These are phyloP conservation scores for Sphaerulina vaccinii DNA, from an alignment of 2,329 filamentous ascomycete species.

Conservation along the genomic window DNA sequence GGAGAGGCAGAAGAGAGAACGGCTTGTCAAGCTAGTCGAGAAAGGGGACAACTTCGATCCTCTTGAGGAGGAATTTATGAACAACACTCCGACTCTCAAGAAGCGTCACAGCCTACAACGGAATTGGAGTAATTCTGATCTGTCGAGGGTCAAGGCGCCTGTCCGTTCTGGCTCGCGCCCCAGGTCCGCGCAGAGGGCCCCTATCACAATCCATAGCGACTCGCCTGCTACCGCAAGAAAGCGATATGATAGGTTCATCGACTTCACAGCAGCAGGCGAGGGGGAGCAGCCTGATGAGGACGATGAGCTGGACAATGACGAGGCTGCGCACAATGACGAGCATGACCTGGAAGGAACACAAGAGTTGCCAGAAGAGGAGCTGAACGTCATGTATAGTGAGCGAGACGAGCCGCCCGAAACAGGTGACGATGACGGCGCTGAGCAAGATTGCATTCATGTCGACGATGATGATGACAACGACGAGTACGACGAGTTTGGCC, in stretches of 20 bases:
- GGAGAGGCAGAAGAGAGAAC: slow-evolving; percentile 23
- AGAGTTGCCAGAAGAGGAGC: slow-evolving; percentile 12
- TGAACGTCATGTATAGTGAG: slow-evolving; percentile 16
- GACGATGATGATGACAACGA: slow-evolving; percentile 33
- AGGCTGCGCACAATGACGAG: too few relatives aligned
- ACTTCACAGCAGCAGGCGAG: slow-evolving; percentile 6
- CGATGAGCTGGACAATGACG: too few relatives aligned
- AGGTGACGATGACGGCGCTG: slow-evolving; percentile 15
- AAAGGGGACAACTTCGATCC: slow-evolving; percentile 1
- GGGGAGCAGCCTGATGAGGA: slow-evolving; percentile 27
- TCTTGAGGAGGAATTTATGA: background rate
- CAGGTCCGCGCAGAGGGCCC: slow-evolving; percentile 3
- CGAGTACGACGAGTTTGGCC: slow-evolving; percentile 40
- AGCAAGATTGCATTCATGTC: slow-evolving; percentile 10
- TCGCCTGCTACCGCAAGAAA: slow-evolving; percentile 8
- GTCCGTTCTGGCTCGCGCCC: slow-evolving; percentile 6
- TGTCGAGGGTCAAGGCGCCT: slow-evolving; percentile 17
- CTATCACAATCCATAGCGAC: slow-evolving; percentile 1
- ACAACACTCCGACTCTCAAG: background rate
- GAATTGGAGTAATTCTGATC: slow-evolving; percentile 1
- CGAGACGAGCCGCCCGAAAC: slow-evolving; percentile 11
- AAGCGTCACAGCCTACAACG: slow-evolving; percentile 6
- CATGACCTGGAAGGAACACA: slow-evolving; percentile 17
- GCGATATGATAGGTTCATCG: slow-evolving; percentile 8
- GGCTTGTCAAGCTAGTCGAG: background rate